Conservation (phyloP, 257 asterid genomes). For the Capsicum pubescens region DNA sequence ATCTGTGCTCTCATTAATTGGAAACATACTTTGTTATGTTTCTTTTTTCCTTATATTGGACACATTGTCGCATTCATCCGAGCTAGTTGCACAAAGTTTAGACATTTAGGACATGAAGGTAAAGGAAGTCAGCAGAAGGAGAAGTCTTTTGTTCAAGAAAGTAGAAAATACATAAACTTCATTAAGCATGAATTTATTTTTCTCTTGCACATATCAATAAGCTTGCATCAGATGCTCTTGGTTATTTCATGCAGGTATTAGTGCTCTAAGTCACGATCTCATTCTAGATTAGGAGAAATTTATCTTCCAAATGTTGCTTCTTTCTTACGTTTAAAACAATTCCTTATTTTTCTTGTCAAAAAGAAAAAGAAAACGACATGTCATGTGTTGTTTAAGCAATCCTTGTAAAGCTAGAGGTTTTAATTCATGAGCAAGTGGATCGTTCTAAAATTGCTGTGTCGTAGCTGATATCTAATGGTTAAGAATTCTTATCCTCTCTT, state of each 20-base stretch:
- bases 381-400: background rate
- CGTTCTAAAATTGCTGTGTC: background rate
- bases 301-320: too few species aligned
- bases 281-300: too few species aligned
- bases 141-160: too few species aligned
- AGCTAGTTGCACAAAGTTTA: background rate
- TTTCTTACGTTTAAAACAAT: background rate
- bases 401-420: background rate
- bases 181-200: too few species aligned
- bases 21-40: background rate
- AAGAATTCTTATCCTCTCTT: background rate
- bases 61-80: background rate
- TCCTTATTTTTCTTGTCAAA: background rate
- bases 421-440: background rate
- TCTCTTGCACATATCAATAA: too few species aligned
- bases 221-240: too few species aligned
- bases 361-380: background rate
- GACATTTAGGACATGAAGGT: background rate
- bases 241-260: too few species aligned
- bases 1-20: background rate
- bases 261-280: too few species aligned
- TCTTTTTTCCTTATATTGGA: background rate
- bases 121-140: background rate
- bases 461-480: background rate
- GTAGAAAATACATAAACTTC: too few species aligned